Evolutionary conservation across 208 protist genomes (phyloP), one percentile per base, ranked within the genome.

Genomic region (Acanthamoeba castellanii): DNA sequence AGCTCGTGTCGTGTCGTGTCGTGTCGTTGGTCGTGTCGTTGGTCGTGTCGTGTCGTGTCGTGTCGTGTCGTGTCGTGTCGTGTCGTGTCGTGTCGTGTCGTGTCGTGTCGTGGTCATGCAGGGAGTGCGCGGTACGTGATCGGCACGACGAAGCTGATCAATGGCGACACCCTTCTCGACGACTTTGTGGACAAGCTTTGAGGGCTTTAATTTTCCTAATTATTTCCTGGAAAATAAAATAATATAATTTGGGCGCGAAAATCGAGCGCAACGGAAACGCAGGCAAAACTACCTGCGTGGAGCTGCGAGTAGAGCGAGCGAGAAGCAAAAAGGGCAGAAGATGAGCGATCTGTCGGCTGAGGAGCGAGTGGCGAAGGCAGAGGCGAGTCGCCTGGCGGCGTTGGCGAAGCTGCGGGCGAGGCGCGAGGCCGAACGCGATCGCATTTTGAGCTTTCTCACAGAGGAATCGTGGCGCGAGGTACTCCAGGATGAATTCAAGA

Each of bases 61-160:
- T 13, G n/a, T 85, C 47, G 47, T 32, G 37, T 42, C 37, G 37
- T 42, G 37, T 42, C 37, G 37, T 42, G 37, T 42, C 37, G 37
- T 42, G 37, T 3, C 37, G 37, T 84, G 20, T 2, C 11, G 30
- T 13, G n/a, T 85, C 47, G 47, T 32, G 57, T 27, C 57, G 3
- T 85, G 42, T 42, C 37, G 37, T 42, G n/a, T n/a, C n/a, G n/a
- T 96, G 61, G 55, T 25, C 55, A 13, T 85, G 42, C 50, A 68
- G 84, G 84, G 32, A 68, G 57, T 32, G 55, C 47, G 27, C 84
- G 84, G 18, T 90, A 90, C n/a, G 92, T 98, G 42, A 78, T 97
- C 5, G 81, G 85, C 13, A 97, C 97, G 3, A 98, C 97, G 3
- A 96, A 97, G 52, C 68, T 98, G 3, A 96, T 98, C 27, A 97